Evolutionary conservation across 2,329 filamentous ascomycete genomes (phyloP).

Genomic region (Stemphylium lycopersici): DNA sequence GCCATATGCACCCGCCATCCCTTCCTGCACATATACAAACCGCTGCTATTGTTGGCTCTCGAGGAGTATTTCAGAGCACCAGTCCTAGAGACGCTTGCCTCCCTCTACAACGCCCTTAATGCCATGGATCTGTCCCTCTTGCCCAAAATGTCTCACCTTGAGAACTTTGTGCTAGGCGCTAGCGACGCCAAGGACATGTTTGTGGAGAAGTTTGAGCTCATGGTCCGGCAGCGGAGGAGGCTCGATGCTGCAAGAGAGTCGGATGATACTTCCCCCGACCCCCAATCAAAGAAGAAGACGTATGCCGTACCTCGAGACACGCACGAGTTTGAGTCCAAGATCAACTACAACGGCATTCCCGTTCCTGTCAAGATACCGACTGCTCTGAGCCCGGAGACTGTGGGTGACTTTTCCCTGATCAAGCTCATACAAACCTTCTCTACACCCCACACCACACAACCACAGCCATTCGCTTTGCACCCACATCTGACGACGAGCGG

Average conservation of each 20-base stretch:
- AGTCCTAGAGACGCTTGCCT: constrained; percentile 82
- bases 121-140: constrained; percentile 95
- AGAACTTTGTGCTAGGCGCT: constrained; percentile 83
- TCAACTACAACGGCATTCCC: constrained; percentile 94
- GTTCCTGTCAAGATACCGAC: constrained; percentile 97
- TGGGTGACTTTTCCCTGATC: constrained; percentile 96
- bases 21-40: constrained; percentile 99
- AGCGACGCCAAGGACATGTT: constrained; percentile 97
- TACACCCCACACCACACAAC: constrained; percentile 77
- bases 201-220: constrained; percentile 94
- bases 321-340: constrained; percentile 94
- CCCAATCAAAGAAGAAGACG: constrained; percentile 58
- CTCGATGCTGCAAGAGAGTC: constrained; percentile 60
- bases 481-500: constrained; percentile 93
- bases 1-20: constrained; percentile 97
- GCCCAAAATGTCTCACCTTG: constrained; percentile 81
- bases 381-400: constrained; percentile 90
- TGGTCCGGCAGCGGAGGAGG: constrained; percentile 81
- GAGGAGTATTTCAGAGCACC: constrained; percentile 98
- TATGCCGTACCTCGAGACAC: constrained; percentile 90
- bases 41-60: constrained; percentile 83
- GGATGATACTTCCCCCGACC: constrained; percentile 45
- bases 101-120: constrained; percentile 91
- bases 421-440: constrained; percentile 97
- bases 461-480: constrained; percentile 84